These are phyloP conservation scores for Metarhizium robertsii DNA, from an alignment of 2,329 filamentous ascomycete species.

Conservation along the genomic window DNA sequence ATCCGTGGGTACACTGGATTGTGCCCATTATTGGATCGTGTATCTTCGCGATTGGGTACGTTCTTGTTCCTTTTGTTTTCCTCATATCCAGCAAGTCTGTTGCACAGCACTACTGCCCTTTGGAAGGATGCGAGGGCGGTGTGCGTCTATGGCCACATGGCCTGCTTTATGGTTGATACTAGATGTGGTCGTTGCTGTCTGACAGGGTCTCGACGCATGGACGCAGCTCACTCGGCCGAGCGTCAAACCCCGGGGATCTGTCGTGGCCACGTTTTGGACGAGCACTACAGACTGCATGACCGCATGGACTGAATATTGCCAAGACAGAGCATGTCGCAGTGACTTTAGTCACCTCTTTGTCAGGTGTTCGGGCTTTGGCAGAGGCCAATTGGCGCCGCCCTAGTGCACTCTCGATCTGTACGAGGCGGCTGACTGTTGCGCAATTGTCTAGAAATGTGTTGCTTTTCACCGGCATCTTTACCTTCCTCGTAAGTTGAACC, in stretches of 20 bases:
- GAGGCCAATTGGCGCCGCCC: not conserved
- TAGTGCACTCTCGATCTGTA: constrained; percentile 1
- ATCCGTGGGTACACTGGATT: constrained; percentile 65
- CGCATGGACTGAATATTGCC: not conserved
- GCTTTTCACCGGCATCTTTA: constrained; percentile 77
- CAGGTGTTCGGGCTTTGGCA: constrained; percentile 7
- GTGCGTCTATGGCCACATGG: constrained; percentile 3
- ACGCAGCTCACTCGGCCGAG: not conserved
- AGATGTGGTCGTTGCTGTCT: not conserved
- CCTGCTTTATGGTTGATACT: not conserved
- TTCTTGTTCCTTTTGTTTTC: constrained; percentile 11
- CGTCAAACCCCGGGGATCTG: not conserved
- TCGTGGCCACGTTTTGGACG: constrained; percentile 5
- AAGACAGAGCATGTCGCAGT: not conserved
- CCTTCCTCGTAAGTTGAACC: constrained; percentile 60
- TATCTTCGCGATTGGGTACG: constrained; percentile 64
- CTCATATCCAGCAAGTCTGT: constrained; percentile 2
- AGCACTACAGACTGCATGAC: constrained; percentile 1
- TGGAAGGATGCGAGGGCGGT: constrained; percentile 7
- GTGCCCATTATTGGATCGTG: constrained; percentile 63
- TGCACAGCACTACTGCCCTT: constrained; percentile 4
- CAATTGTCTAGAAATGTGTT: constrained; percentile 53
- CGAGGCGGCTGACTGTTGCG: constrained; percentile 16
- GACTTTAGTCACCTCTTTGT: constrained; percentile 24
- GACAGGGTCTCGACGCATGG: not conserved